phyloP scores from a whole-genome alignment of 768 basidiomycete species.

The Russula compacta region DNA sequence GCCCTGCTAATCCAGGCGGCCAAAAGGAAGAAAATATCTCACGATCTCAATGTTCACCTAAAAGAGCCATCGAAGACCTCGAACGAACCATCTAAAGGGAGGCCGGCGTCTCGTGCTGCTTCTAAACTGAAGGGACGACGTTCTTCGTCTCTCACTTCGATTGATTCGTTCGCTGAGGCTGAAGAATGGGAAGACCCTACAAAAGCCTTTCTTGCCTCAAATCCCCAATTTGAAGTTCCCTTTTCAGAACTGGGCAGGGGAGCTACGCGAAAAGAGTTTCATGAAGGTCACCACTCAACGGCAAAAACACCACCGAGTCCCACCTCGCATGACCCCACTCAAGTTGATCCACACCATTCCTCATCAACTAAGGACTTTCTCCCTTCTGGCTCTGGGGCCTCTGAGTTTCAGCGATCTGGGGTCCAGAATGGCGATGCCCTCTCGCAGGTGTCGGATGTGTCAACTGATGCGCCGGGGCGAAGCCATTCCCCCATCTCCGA shows the following conservation, averaged over 20 bases:
- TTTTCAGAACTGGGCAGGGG: conserved; percentile 43
- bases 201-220: conserved; percentile 17
- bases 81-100: not conserved
- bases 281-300: conserved; percentile 3
- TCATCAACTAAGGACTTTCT: not conserved
- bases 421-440: not conserved
- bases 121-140: conserved; percentile 10
- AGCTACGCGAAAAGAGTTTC: conserved; percentile 18
- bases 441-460: conserved; percentile 2
- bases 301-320: not conserved
- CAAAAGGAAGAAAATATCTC: conserved; percentile 5
- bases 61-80: not conserved
- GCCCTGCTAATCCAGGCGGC: not conserved
- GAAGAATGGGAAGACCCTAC: conserved; percentile 15
- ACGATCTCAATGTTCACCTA: not conserved
- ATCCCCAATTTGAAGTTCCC: conserved; percentile 37
- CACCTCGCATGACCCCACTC: not conserved
- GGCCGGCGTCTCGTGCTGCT: not conserved
- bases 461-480: not conserved
- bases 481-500: not conserved
- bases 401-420: not conserved
- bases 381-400: not conserved
- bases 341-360: not conserved
- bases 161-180: conserved; percentile 9
- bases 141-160: conserved; percentile 3